These are phyloP conservation scores for Cystobasidium slooffiae DNA, from an alignment of 1,284 basidiomycete species.

Conservation along the genomic window DNA sequence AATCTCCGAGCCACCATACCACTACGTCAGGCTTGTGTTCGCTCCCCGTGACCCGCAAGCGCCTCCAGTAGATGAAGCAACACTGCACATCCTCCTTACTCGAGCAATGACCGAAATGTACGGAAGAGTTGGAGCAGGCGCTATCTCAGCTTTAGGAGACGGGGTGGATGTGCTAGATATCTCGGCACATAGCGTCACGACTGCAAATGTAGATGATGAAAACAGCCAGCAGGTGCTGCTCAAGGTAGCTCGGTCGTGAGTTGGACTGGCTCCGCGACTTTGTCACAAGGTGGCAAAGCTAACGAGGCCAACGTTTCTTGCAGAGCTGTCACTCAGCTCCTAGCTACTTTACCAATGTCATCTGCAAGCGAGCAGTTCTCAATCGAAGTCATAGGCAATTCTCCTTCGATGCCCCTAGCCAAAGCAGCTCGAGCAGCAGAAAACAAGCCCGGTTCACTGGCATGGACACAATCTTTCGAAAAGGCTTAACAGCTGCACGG, in stretches of 20 bases:
- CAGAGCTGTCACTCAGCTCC: conserved; percentile 34
- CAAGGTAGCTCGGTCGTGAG: conserved; percentile 29
- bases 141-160: conserved; percentile 23
- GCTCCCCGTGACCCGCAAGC: conserved; percentile 3
- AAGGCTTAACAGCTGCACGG: neutral
- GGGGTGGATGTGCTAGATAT: conserved; percentile 32
- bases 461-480: conserved; percentile 29
- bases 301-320: neutral
- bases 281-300: conserved; percentile 12
- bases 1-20: neutral
- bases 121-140: conserved; percentile 36
- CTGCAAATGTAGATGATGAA: neutral
- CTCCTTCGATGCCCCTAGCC: conserved; percentile 2
- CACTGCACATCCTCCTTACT: conserved; percentile 30
- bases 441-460: conserved; percentile 6
- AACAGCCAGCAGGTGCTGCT: conserved; percentile 7
- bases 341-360: conserved; percentile 39
- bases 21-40: conserved; percentile 36
- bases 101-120: conserved; percentile 26
- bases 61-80: conserved; percentile 33
- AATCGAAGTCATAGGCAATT: conserved; percentile 26
- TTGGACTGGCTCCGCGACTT: neutral
- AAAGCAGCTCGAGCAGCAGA: neutral
- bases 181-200: too few species aligned
- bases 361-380: conserved; percentile 9